Percentiles rank a stretch among this genome's conserved stretches.
These are phyloP conservation scores for Kwoniella europaea DNA, from an alignment of 768 basidiomycete genomes.

Conservation along the genomic window DNA sequence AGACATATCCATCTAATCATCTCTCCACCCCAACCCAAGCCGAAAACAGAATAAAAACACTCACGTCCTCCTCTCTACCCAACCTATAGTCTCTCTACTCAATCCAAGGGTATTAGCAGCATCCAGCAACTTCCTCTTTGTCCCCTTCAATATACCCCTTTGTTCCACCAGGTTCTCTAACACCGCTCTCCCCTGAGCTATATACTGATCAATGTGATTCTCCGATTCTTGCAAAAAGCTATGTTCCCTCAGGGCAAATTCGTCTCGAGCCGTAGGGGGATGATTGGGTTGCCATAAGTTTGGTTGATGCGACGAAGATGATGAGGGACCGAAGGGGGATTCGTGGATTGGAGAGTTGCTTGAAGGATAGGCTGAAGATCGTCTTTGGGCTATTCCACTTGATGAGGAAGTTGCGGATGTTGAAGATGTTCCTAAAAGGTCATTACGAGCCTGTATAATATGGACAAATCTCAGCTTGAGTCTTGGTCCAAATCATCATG, in stretches of 20 bases:
- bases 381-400: constrained; percentile 37
- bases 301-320: constrained; percentile 41
- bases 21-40: neutral
- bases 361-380: constrained; percentile 30
- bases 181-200: constrained; percentile 89
- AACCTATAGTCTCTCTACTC: constrained; percentile 91
- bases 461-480: neutral
- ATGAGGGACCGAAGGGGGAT: constrained; percentile 74
- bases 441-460: constrained; percentile 35
- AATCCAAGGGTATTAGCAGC: constrained; percentile 93
- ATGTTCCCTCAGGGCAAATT: constrained; percentile 84
- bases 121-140: constrained; percentile 79
- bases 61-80: constrained; percentile 94
- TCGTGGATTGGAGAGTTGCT: constrained; percentile 67
- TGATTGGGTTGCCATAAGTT: constrained; percentile 63
- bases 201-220: constrained; percentile 80
- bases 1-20: neutral
- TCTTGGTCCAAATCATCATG: neutral
- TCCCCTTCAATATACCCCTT: constrained; percentile 86
- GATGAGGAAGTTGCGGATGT: constrained; percentile 27
- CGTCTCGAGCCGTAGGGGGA: constrained; percentile 67
- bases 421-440: constrained; percentile 29
- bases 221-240: constrained; percentile 85
- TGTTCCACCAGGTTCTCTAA: constrained; percentile 92
- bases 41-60: constrained; percentile 42